Evolutionary conservation across 1,139 yeast genomes (phyloP).

Genomic region (Scheffersomyces titani): DNA sequence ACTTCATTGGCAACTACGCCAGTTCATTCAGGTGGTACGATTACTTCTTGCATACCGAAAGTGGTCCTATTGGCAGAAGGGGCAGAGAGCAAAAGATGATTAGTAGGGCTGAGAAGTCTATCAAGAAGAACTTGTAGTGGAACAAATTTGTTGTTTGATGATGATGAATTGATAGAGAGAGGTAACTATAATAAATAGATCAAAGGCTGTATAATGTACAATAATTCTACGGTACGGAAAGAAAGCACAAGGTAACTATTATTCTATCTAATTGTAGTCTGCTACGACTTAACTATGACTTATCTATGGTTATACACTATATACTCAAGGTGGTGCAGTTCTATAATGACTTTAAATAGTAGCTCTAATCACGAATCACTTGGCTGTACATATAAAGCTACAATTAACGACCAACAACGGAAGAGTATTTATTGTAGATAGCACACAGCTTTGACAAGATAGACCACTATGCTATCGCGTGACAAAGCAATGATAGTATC

Average conservation of each 20-base stretch:
- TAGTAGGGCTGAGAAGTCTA: constrained; percentile 42
- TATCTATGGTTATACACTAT: no score
- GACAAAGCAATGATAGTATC: neutral
- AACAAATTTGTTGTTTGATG: neutral
- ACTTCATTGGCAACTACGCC: constrained; percentile 90
- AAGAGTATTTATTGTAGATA: neutral
- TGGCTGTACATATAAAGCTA: neutral
- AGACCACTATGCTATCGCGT: neutral
- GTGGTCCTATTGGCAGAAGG: constrained; percentile 67
- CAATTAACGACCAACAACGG: neutral
- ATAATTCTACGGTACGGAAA: neutral
- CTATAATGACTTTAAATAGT: neutral
- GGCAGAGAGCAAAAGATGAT: constrained; percentile 62
- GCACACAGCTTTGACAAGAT: neutral
- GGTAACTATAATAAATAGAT: neutral
- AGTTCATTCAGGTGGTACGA: constrained; percentile 97
- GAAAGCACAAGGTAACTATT: no score
- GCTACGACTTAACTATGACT: no score
- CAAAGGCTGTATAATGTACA: neutral
- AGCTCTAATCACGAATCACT: neutral
- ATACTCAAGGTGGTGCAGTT: neutral
- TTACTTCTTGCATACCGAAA: constrained; percentile 76
- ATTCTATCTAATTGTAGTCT: no score
- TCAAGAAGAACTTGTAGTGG: constrained; percentile 7
- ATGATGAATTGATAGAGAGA: neutral